Evolutionary conservation across 2,329 filamentous ascomycete species (phyloP).

Genomic region (Curvularia spicifera): DNA sequence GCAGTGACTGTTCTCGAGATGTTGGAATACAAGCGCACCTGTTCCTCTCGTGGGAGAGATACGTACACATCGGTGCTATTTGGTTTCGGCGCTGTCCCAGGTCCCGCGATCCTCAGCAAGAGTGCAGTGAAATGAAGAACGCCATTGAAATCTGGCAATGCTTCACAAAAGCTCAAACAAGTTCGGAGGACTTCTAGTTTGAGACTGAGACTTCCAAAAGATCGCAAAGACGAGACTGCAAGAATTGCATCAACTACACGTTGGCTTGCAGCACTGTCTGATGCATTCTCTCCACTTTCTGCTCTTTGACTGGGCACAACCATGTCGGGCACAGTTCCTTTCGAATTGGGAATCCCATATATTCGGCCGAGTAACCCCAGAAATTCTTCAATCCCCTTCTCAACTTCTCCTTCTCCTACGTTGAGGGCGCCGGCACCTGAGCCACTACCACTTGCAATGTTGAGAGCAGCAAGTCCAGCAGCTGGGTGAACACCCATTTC

Average conservation of each 20-base stretch:
- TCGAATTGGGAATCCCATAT: constrained; percentile 51
- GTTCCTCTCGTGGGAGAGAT: constrained; percentile 78
- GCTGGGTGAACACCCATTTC: constrained; percentile 96
- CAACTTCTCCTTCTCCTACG: constrained; percentile 46
- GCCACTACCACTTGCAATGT: constrained; percentile 57
- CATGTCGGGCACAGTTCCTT: constrained; percentile 26
- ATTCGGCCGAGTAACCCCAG: constrained; percentile 50
- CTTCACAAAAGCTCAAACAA: constrained; percentile 94
- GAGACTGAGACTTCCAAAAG: constrained; percentile 77
- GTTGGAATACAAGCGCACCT: constrained; percentile 81
- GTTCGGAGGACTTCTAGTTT: constrained; percentile 87
- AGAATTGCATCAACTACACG: constrained; percentile 60
- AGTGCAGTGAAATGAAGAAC: constrained; percentile 88
- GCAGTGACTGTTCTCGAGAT: constrained; percentile 82
- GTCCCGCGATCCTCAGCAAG: constrained; percentile 80
- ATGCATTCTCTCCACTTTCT: constrained; percentile 11
- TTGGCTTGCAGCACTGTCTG: constrained; percentile 47
- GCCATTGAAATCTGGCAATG: constrained; percentile 86
- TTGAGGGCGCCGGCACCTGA: constrained; percentile 81
- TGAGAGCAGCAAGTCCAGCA: constrained; percentile 78
- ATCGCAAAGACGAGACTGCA: constrained; percentile 58
- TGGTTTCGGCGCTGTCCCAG: constrained; percentile 73
- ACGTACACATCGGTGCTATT: constrained; percentile 73
- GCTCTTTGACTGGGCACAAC: constrained; percentile 9
- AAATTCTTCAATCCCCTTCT: constrained; percentile 52